Evolutionary conservation across 371 early-diverging fungal genomes (phyloP).

Genomic region (Caulochytrium protostelioides): DNA sequence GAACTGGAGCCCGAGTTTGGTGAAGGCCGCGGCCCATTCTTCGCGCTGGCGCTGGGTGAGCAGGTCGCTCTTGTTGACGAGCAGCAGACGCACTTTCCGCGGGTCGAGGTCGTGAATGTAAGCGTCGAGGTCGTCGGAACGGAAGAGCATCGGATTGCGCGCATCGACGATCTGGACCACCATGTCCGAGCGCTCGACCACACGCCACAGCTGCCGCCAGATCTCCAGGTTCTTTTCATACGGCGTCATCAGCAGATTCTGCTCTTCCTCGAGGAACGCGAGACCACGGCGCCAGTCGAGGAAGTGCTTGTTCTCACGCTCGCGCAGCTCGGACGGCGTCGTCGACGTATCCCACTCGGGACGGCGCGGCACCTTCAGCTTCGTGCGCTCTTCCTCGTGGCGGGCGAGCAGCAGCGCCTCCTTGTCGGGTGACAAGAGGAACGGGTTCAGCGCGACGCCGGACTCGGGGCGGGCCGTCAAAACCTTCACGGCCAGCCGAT

Average conservation of each 20-base stretch:
- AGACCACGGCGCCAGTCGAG: constrained; percentile 79
- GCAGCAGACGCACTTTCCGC: constrained; percentile 49
- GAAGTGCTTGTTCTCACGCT: constrained; percentile 59
- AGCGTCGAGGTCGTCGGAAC: constrained; percentile 73
- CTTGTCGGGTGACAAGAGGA: constrained; percentile 51
- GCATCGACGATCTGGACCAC: constrained; percentile 99
- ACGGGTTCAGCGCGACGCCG: constrained; percentile 40
- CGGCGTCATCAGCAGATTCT: constrained; percentile 78
- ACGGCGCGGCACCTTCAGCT: constrained; percentile 42
- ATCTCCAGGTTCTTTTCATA: constrained; percentile 98
- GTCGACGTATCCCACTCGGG: constrained; percentile 77
- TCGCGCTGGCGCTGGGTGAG: constrained; percentile 50
- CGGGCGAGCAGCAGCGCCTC: constrained; percentile 45
- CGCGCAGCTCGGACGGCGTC: constrained; percentile 58
- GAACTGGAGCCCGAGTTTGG: constrained; percentile 48
- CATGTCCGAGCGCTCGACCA: constrained; percentile 89
- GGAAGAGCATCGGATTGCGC: constrained; percentile 88
- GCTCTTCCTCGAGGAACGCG: constrained; percentile 66
- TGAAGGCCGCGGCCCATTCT: constrained; percentile 78
- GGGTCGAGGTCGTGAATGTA: constrained; percentile 76
- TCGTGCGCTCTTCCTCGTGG: constrained; percentile 48
- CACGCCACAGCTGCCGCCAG: constrained; percentile 99
- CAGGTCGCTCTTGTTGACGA: constrained; percentile 98
- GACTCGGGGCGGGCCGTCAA: background rate
- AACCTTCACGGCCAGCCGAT: constrained; percentile 13